Conservation (phyloP, 352 stramenopile species). For the Pythium monospermum region DNA sequence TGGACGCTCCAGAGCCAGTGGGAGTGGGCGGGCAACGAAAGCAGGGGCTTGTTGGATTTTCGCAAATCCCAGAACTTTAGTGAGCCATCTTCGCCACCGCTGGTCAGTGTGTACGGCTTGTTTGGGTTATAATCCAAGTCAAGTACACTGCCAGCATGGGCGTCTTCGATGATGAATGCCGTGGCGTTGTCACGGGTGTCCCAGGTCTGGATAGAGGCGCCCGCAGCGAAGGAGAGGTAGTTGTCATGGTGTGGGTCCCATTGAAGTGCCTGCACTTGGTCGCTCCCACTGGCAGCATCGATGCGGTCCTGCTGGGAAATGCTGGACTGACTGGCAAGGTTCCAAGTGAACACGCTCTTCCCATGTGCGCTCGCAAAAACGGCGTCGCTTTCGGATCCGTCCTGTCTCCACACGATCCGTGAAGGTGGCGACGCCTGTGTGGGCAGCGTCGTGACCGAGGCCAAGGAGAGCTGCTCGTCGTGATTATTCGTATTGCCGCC, state of each 20-base stretch:
- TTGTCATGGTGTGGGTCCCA: slow-evolving; percentile 85
- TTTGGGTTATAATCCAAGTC: slow-evolving; percentile 98
- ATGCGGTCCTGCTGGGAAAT: slow-evolving; percentile 50
- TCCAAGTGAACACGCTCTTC: slow-evolving; percentile 38
- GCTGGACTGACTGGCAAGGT: slow-evolving; percentile 32
- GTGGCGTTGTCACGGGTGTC: slow-evolving; percentile 43
- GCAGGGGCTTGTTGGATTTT: slow-evolving; percentile 61
- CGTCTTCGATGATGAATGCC: slow-evolving; percentile 43
- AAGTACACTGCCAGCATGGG: slow-evolving; percentile 50
- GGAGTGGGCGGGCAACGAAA: slow-evolving; percentile 85
- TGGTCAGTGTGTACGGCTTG: slow-evolving; percentile 91
- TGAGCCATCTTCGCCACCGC: slow-evolving; percentile 90
- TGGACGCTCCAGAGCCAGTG: slow-evolving; percentile 90
- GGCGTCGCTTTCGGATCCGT: slow-evolving; percentile 3
- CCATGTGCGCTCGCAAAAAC: slow-evolving; percentile 11
- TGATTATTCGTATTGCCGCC: slow-evolving; percentile 11
- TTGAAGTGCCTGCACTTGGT: slow-evolving; percentile 31
- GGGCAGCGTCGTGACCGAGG: slow-evolving; percentile 31
- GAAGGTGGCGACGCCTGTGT: slow-evolving; percentile 1
- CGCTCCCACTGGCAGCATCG: slow-evolving; percentile 28
- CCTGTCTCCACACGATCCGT: slow-evolving; percentile 35
- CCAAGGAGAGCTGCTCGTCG: slow-evolving; percentile 23
- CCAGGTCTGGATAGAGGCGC: slow-evolving; percentile 64
- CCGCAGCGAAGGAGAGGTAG: slow-evolving; percentile 60
- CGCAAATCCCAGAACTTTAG: slow-evolving; percentile 99